Conservation (phyloP, 2,329 filamentous ascomycete genomes). For the Calonectria ilicicola region DNA sequence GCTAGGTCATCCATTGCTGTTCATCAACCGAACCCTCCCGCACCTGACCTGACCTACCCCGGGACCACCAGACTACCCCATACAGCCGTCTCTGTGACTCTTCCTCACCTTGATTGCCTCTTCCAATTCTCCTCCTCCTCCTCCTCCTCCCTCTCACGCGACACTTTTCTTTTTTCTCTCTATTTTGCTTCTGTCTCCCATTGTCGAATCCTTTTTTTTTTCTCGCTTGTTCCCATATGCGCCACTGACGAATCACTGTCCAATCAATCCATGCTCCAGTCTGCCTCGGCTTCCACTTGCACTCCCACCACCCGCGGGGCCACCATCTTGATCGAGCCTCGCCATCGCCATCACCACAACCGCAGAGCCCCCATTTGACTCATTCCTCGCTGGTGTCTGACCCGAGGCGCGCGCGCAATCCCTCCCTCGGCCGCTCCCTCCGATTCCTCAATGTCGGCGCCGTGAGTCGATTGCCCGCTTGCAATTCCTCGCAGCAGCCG, state of each 20-base stretch:
- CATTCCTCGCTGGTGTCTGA: slow-evolving; percentile 17
- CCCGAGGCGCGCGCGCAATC: slow-evolving; percentile 17
- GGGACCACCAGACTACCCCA: neutral
- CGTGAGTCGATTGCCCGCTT: slow-evolving; percentile 39
- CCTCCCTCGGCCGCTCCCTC: slow-evolving; percentile 2
- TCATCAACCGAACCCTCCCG: slow-evolving; percentile 40
- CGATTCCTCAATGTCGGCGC: slow-evolving; percentile 42
- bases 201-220: neutral
- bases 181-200: slow-evolving; percentile 17
- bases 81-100: slow-evolving; percentile 18
- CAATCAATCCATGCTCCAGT: slow-evolving; percentile 24
- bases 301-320: slow-evolving; percentile 40
- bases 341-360: slow-evolving; percentile 1
- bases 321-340: slow-evolving; percentile 30
- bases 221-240: slow-evolving; percentile 1
- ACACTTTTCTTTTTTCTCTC: slow-evolving; percentile 6
- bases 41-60: slow-evolving; percentile 22
- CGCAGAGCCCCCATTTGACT: slow-evolving; percentile 40
- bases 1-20: slow-evolving; percentile 17
- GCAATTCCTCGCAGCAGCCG: slow-evolving; percentile 36
- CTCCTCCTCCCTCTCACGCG: slow-evolving; percentile 21
- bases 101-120: slow-evolving; percentile 12
- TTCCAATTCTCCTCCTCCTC: slow-evolving; percentile 9
- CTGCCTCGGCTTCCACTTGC: slow-evolving; percentile 43
- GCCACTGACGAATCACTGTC: slow-evolving; percentile 22